Conservation (phyloP, 2,329 filamentous ascomycete species). For the Aspergillus sp. region DNA sequence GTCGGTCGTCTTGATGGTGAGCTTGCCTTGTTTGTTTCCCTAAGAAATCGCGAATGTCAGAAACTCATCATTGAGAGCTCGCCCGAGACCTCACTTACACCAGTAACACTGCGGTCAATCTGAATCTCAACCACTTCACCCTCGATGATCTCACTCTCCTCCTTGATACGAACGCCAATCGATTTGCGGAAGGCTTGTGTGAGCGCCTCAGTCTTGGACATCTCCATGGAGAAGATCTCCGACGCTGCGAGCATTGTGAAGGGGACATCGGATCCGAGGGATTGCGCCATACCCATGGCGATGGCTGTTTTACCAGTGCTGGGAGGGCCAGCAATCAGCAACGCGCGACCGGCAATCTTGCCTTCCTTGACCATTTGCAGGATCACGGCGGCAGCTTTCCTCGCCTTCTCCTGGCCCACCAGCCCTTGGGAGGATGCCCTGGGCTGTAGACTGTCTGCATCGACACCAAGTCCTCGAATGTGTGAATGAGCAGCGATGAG, state of each 20-base stretch:
- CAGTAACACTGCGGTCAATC: slow-evolving; percentile 94
- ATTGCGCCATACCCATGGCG: slow-evolving; percentile 98
- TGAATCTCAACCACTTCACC: slow-evolving; percentile 99
- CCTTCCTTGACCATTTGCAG: slow-evolving; percentile 99
- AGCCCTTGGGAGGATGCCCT: slow-evolving; percentile 84
- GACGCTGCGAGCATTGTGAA: slow-evolving; percentile 95
- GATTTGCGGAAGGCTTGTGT: slow-evolving; percentile 99
- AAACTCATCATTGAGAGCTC: not conserved
- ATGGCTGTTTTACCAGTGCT: slow-evolving; percentile 98
- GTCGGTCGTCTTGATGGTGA: slow-evolving; percentile 98
- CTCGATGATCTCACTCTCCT: slow-evolving; percentile 99
- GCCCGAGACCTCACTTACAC: slow-evolving; percentile 50
- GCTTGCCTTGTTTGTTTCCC: slow-evolving; percentile 96
- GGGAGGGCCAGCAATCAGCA: slow-evolving; percentile 91
- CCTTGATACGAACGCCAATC: slow-evolving; percentile 96
- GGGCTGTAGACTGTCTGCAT: slow-evolving; percentile 86
- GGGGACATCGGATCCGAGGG: slow-evolving; percentile 87
- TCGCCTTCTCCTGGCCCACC: slow-evolving; percentile 93
- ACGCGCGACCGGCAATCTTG: slow-evolving; percentile 94
- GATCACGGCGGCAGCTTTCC: slow-evolving; percentile 94
- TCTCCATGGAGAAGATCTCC: slow-evolving; percentile 97
- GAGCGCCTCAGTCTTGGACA: slow-evolving; percentile 98
- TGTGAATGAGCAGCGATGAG: slow-evolving; percentile 98
- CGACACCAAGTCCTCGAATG: slow-evolving; percentile 92
- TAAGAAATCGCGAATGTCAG: slow-evolving; percentile 26